Base-by-base conservation (phyloP, 192 early-diverging fungal species). In the Podila horticola region DNA sequence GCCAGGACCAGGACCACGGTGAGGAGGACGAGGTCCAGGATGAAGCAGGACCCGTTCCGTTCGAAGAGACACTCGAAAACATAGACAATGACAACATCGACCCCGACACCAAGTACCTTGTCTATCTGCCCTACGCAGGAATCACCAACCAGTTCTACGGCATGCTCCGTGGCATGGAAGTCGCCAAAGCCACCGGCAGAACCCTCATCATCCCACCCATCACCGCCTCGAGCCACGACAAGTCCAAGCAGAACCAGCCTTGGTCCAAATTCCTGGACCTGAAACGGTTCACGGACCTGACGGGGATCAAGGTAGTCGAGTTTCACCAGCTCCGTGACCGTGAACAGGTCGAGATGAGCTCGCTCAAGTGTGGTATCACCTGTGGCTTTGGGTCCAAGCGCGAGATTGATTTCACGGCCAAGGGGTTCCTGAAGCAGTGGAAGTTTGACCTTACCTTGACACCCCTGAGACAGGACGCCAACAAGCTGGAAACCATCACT, bases 111-210 rank as follows among this genome's bases (percentile, higher is more conserved):
- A 62, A 72, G 51, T 81, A 73, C 57, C 71, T 81, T 41, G 73
- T 71, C 51, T 81, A 81, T 19, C 71, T 81, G 5, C 77, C 77
- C 19, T 81, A 81, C 31, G 77, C 77, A 10, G 77, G 77, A n/a
- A 81, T 81, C 48, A 81, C 77, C 33, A 81, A 81, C n/a, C 77
- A 81, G 36, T 81, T 81, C 38, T 81, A 81, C 48, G 77, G 71
- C 22, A 81, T 81, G 67, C 71, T 81, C 22, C 77, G 77, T 6
- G 77, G 77, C 5, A 81, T 81, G 70, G 77, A 81, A 45, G 66
- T 81, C 12, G 77, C 77, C 59, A 68, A 61, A 31, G 65, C 77
- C 11, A 52, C 67, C 1, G 77, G 51, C 5, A 65, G 77, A 5
- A 81, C 77, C 7, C 38, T 81, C 60, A 81, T 81, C 57, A 72